Conservation (phyloP, 495 filamentous ascomycete genomes). For the Xylaria telfairii region DNA sequence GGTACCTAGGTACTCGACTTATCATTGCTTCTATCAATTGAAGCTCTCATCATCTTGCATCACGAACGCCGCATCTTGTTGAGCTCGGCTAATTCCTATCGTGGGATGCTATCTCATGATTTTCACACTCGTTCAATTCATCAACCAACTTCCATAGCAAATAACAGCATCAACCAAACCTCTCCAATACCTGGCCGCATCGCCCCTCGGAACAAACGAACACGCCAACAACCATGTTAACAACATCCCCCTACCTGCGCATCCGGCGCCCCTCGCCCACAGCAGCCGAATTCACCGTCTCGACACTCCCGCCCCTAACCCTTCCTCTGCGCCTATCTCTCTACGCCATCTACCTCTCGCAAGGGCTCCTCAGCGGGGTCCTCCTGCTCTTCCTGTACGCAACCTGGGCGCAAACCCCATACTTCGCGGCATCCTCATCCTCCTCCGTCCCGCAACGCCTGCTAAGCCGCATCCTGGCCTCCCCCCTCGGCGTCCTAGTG, state of each 20-base stretch:
- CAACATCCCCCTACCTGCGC: slow-evolving; percentile 61
- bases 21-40: background rate
- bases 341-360: slow-evolving; percentile 56
- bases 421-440: slow-evolving; percentile 27
- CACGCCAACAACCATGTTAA: slow-evolving; percentile 51
- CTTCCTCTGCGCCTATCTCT: slow-evolving; percentile 62
- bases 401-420: slow-evolving; percentile 34
- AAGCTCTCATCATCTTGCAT: background rate
- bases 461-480: slow-evolving; percentile 24
- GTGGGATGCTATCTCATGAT: background rate
- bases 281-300: slow-evolving; percentile 85
- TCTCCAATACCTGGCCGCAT: too few species aligned
- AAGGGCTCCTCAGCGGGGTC: slow-evolving; percentile 41
- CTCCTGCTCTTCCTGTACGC: slow-evolving; percentile 47
- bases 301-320: slow-evolving; percentile 68
- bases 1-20: background rate
- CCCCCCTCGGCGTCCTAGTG: slow-evolving; percentile 45
- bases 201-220: slow-evolving; percentile 5
- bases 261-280: slow-evolving; percentile 80
- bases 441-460: background rate
- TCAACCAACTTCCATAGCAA: background rate
- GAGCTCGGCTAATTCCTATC: background rate
- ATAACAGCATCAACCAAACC: too few species aligned
- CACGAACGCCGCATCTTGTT: background rate
- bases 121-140: background rate